Evolutionary conservation across 1,139 yeast genomes (phyloP), one percentile per base, ranked within the genome.

Genomic region (Blastobotrys indianensis): DNA sequence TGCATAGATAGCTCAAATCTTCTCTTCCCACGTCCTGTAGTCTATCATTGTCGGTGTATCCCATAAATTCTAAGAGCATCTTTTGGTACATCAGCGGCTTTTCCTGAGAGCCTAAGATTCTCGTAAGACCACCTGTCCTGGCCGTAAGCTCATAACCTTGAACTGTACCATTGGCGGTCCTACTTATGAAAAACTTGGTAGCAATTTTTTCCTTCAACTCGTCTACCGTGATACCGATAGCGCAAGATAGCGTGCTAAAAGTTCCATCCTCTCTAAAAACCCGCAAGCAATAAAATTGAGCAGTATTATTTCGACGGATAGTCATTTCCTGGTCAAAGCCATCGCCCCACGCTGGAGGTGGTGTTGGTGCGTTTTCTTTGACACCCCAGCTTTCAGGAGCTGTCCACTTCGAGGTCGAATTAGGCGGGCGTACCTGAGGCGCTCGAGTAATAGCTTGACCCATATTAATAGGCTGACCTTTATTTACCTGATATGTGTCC

Each of bases 341-440:
- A 11, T 45, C 44, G 39, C 47, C 49, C 50, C 51, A 45, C 30
- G 23, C 36, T 9, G 17, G 39, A 16, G 17, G 37, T 31, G 33
- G 32, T 23, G 20, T 25, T 77, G 80, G 7, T n/a, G 29, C 10
- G 4, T 16, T 33, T 12, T 32, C 42, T 11, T 37, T 46, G 2
- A 82, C 86, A 54, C 82, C 90, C 92, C 92, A 83, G 59, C 84
- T 78, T 58, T 83, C 90, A 0, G 92, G 92, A 1, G 92, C 85
- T 32, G 71, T 72, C 92, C 92, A 79, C 8, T 64, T 67, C 49
- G 42, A 37, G 39, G n/a, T 28, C 23, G 37, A 13, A 7, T 32
- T 54, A 54, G 25, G 25, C 6, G 25, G 25, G 7, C 6, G 25
- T 4, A 20, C 25, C 7, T 20, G 25, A 4, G 25, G 25, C 25